Conservation (phyloP, 192 early-diverging fungal genomes). For the Linnemannia zychae region DNA sequence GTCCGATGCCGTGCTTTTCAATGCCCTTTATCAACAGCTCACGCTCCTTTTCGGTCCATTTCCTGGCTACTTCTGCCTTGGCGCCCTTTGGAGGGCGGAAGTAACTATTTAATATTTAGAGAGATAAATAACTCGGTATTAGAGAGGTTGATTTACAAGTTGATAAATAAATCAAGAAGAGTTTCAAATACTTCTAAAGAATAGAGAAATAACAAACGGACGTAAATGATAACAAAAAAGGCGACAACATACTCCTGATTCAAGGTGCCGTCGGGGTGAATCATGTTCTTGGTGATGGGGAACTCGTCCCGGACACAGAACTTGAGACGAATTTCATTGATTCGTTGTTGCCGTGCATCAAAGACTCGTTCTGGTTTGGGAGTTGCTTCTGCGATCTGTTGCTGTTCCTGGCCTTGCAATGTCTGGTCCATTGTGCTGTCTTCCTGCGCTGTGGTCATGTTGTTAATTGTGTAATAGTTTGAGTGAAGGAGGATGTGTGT, state of each 20-base stretch:
- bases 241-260: conserved; percentile 82
- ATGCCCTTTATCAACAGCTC: conserved; percentile 83
- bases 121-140: background rate
- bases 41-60: conserved; percentile 90
- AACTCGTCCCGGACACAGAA: conserved; percentile 88
- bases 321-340: conserved; percentile 85
- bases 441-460: conserved; percentile 17
- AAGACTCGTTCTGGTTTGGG: conserved; percentile 38
- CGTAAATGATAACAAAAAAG: too few species aligned
- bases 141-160: too few species aligned
- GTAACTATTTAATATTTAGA: conserved; percentile 60
- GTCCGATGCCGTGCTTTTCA: conserved; percentile 86
- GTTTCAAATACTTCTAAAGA: too few species aligned
- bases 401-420: background rate
- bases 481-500: background rate
- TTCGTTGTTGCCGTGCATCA: conserved; percentile 75
- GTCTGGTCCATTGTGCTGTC: conserved; percentile 10
- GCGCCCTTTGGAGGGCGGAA: conserved; percentile 82
- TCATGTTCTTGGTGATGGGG: conserved; percentile 86
- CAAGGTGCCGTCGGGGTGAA: conserved; percentile 84
- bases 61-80: conserved; percentile 66
- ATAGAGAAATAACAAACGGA: too few species aligned
- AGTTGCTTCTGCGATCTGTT: conserved; percentile 11
- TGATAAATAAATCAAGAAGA: too few species aligned
- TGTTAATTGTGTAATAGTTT: background rate